phyloP scores from a whole-genome alignment of 2,329 filamentous ascomycete species.

The Chalara sp. region DNA sequence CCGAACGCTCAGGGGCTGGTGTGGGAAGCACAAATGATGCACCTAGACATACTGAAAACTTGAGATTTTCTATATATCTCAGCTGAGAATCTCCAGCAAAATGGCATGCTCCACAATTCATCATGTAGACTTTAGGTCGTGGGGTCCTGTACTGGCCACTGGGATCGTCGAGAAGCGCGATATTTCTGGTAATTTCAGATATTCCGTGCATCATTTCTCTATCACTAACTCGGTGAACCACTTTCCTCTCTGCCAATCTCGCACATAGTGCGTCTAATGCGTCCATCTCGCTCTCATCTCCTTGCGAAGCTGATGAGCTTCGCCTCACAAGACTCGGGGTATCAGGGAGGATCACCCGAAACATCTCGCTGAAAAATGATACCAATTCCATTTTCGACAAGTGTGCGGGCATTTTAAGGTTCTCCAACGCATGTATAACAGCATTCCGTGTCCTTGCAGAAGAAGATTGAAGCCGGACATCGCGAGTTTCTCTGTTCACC shows the following conservation, averaged over 20 bases:
- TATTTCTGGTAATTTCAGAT: conserved; percentile 29
- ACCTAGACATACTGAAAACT: conserved; percentile 21
- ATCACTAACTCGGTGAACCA: conserved; percentile 34
- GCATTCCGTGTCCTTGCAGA: conserved; percentile 32
- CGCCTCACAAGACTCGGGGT: conserved; percentile 26
- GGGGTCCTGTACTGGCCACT: conserved; percentile 22
- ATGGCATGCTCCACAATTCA: conserved; percentile 32
- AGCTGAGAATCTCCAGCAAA: conserved; percentile 31
- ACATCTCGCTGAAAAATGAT: conserved; percentile 29
- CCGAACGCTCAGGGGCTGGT: too few relatives aligned
- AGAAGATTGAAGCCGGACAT: conserved; percentile 27
- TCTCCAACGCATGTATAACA: conserved; percentile 30
- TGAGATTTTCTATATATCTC: conserved; percentile 20
- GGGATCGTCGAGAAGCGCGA: conserved; percentile 31
- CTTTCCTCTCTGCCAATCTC: conserved; percentile 28
- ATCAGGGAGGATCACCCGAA: conserved; percentile 32
- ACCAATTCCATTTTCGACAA: conserved; percentile 30
- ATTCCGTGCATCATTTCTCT: conserved; percentile 30
- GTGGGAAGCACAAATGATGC: too few relatives aligned
- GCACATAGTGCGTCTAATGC: conserved; percentile 30
- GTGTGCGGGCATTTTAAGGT: conserved; percentile 28
- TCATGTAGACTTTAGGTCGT: conserved; percentile 28
- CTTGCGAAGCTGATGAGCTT: conserved; percentile 18
- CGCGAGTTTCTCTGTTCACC: conserved; percentile 29
- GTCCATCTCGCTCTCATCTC: conserved; percentile 30